Base-by-base conservation (phyloP, 108 stramenopile species). In the Chaetoceros tenuissimus region DNA sequence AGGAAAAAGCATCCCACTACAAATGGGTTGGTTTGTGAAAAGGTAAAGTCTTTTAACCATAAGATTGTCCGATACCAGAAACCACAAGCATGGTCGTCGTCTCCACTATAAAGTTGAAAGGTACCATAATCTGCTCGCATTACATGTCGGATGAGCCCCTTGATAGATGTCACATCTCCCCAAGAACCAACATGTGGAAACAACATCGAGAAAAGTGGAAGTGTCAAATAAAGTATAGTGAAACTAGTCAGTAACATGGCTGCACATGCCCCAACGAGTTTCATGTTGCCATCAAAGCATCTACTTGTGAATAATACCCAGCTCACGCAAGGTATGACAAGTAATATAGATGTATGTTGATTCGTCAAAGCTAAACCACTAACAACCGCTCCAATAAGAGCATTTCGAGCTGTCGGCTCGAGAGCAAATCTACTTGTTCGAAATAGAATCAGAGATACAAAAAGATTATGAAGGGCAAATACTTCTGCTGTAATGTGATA, bases 401-500 rank as follows among this genome's bases (percentile, higher is more conserved):
- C 53, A 16, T 10, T 23, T n/a, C 1, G 21, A 8, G 43, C 44
- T n/a, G 43, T 8, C 3, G 49, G 31, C 23, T 18, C 8, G 13
- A 31, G 25, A 24, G 27, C 54, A 48, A 70, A 82, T 21, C 50
- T 43, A 21, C 59, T 27, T 10, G 68, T 45, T 18, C 60, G 34
- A 24, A 47, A 63, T 5, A 64, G 23, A 3, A 92, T 55, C 20
- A 68, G 23, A 2, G 87, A 59, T 2, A 64, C 63, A 8, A 89
- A 72, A 3, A 82, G 31, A 48, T 84, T 92, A 55, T 92, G 88
- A n/a, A 92, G 70, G 13, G 90, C 82, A 62, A 92, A 92, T 13
- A 92, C 91, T 73, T 92, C 91, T 3, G 91, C 81, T 1, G 81
- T 75, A 7, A 66, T 76, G 24, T 70, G 57, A 67, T 92, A 92